These are phyloP conservation scores for Myriosclerotinia scirpicola DNA, from an alignment of 2,329 filamentous ascomycete species.

Conservation along the genomic window DNA sequence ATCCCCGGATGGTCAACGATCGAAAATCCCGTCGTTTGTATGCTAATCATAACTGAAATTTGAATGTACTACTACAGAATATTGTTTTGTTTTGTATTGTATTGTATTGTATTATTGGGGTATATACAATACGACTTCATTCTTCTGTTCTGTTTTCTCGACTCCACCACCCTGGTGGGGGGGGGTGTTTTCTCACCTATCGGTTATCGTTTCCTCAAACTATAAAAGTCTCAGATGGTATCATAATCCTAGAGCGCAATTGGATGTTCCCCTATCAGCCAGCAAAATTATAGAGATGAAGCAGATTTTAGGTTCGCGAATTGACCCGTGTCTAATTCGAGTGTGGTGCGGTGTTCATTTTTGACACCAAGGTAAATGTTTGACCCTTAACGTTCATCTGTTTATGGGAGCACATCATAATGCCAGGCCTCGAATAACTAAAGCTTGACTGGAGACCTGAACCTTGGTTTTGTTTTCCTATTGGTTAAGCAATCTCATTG, in stretches of 20 bases:
- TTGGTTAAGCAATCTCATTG: not conserved
- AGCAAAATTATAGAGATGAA: not conserved
- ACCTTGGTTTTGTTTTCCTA: not conserved
- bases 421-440: not conserved
- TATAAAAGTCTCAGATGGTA: not conserved
- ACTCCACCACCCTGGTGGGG: not conserved
- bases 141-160: not conserved
- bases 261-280: not conserved
- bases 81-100: not conserved
- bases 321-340: not conserved
- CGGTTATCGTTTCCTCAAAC: not conserved
- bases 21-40: not conserved
- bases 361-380: not conserved
- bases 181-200: not conserved
- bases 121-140: not conserved
- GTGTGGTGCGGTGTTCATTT: not conserved
- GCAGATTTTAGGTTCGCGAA: not conserved
- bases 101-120: no score
- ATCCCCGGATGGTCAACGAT: not conserved
- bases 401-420: not conserved
- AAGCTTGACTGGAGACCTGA: not conserved
- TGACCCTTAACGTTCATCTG: not conserved
- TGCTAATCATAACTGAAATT: not conserved
- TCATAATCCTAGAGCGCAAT: not conserved
- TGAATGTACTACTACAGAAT: not conserved